These are phyloP conservation scores for Chlamydomonas sp. DNA, from an alignment of 139 green algal genomes.

Conservation along the genomic window DNA sequence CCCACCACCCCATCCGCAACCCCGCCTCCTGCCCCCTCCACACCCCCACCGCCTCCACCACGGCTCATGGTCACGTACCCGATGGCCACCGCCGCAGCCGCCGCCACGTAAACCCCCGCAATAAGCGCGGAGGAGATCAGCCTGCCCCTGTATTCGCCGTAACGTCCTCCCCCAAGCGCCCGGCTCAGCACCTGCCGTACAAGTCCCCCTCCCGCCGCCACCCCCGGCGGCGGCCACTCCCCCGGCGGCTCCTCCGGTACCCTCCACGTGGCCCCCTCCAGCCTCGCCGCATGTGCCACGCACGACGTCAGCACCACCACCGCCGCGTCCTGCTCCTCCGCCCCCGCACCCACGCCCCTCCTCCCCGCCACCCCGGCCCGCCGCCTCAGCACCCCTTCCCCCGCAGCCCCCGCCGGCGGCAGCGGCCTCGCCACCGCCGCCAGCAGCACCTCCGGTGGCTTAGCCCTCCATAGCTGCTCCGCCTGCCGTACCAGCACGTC, in stretches of 20 bases:
- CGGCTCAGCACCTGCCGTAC: background rate
- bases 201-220: background rate
- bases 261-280: background rate
- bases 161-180: background rate
- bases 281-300: conserved; percentile 22
- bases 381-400: background rate
- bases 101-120: conserved; percentile 31
- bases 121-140: conserved; percentile 15
- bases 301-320: background rate
- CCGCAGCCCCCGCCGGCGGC: background rate
- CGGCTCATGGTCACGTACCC: conserved; percentile 6
- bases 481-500: conserved; percentile 19
- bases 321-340: background rate
- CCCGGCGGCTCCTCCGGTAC: background rate
- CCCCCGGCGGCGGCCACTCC: conserved; percentile 13
- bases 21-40: too few species aligned
- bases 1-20: too few species aligned
- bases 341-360: background rate
- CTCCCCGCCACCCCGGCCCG: background rate
- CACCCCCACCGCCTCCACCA: too few species aligned
- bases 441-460: conserved; percentile 11
- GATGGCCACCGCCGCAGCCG: conserved; percentile 29
- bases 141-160: background rate
- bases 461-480: conserved; percentile 21
- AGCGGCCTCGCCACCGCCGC: background rate